Conservation (phyloP, 306 rosid species). For the Medicago arabica region DNA sequence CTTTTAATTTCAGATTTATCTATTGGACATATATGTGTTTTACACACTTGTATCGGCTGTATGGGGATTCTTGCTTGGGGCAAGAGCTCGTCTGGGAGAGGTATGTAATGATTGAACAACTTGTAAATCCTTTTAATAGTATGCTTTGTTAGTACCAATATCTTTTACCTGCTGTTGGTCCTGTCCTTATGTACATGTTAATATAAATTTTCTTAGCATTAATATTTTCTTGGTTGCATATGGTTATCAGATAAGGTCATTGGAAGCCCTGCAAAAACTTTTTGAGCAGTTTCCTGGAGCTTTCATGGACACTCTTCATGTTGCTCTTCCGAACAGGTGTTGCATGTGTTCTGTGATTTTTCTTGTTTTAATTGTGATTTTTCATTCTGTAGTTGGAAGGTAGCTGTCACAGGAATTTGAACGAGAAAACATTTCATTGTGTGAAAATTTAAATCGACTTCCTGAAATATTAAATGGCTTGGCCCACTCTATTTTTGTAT, state of each 20-base stretch:
- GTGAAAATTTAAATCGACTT: not conserved
- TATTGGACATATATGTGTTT: slow-evolving; percentile 75
- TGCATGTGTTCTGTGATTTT: slow-evolving; percentile 3
- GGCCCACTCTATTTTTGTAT: not conserved
- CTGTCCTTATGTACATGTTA: slow-evolving; percentile 10
- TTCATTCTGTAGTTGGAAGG: slow-evolving; percentile 22
- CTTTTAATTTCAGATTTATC: slow-evolving; percentile 71
- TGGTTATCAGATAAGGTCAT: slow-evolving; percentile 80
- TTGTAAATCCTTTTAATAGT: slow-evolving; percentile 15
- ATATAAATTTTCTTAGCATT: slow-evolving; percentile 13
- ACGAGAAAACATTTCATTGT: not conserved
- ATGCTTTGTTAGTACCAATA: slow-evolving; percentile 21
- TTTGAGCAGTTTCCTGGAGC: slow-evolving; percentile 95
- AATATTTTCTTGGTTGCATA: not conserved
- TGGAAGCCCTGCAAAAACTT: slow-evolving; percentile 82
- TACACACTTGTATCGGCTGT: slow-evolving; percentile 80
- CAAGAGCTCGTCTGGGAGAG: slow-evolving; percentile 94
- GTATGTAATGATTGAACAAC: slow-evolving; percentile 48
- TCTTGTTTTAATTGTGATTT: slow-evolving; percentile 11
- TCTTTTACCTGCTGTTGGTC: slow-evolving; percentile 20
- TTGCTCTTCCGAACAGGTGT: slow-evolving; percentile 68
- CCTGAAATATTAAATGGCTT: not conserved
- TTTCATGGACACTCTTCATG: slow-evolving; percentile 77
- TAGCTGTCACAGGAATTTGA: not conserved
- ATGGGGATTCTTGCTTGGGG: slow-evolving; percentile 91